These are phyloP conservation scores for Aspergillus sp. DNA, from an alignment of 2,329 filamentous ascomycete genomes.

Conservation along the genomic window DNA sequence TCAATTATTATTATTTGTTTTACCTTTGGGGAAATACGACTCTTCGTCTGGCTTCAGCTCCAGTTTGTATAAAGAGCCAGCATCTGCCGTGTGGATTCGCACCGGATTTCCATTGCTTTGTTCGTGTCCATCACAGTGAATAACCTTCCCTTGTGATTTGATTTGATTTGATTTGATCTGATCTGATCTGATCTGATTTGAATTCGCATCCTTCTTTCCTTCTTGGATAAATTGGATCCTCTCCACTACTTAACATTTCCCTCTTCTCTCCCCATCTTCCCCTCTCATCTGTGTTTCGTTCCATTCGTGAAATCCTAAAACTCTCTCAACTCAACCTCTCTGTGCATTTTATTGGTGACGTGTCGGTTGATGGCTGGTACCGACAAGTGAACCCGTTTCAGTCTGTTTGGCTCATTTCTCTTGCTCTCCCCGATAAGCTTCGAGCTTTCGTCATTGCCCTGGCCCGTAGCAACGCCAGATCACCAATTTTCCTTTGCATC, in stretches of 20 bases:
- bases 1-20: neutral
- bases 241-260: neutral
- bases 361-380: slow-evolving; percentile 3
- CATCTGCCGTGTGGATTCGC: neutral
- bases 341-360: neutral
- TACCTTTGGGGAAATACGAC: neutral
- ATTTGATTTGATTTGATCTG: no score
- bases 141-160: neutral
- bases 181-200: neutral
- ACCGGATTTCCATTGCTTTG: neutral
- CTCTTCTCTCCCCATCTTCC: neutral
- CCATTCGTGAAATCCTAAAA: neutral
- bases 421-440: slow-evolving; percentile 15
- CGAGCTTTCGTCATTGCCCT: slow-evolving; percentile 13
- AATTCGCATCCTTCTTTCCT: neutral
- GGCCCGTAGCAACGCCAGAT: neutral
- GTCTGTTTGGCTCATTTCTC: slow-evolving; percentile 4
- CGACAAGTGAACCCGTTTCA: neutral
- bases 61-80: slow-evolving; percentile 1
- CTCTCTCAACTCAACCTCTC: no score
- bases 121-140: neutral
- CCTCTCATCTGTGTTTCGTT: neutral
- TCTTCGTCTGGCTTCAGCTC: neutral
- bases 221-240: neutral
- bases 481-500: neutral